Conservation (phyloP, 1,284 basidiomycete genomes). For the Phellinidium pouzarii region DNA sequence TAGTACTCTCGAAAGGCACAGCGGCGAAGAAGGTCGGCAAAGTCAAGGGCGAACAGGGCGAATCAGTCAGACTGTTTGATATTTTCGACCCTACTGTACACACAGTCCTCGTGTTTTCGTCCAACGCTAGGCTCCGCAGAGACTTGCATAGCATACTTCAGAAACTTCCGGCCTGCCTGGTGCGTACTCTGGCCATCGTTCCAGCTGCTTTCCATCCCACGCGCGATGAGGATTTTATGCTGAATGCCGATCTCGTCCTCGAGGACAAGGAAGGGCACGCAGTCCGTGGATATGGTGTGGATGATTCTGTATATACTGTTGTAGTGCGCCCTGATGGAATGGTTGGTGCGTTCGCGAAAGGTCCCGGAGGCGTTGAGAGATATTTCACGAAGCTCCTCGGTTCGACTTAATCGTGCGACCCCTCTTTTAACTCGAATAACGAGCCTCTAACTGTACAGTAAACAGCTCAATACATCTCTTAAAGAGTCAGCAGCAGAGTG, state of each 20-base stretch:
- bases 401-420: not conserved
- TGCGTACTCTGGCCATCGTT: not conserved
- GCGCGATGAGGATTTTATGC: too few species aligned
- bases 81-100: conserved; percentile 7
- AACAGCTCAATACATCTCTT: too few species aligned
- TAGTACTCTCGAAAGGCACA: not conserved
- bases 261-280: conserved; percentile 34
- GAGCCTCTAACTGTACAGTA: too few species aligned
- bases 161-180: not conserved
- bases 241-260: conserved; percentile 27
- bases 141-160: not conserved
- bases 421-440: too few species aligned
- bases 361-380: not conserved
- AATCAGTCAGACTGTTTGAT: not conserved
- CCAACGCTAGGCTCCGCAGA: not conserved
- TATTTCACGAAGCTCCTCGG: not conserved
- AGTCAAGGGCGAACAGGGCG: not conserved
- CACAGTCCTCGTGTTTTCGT: conserved; percentile 17
- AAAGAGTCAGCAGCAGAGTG: too few species aligned
- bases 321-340: conserved; percentile 34
- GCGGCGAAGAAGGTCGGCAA: not conserved
- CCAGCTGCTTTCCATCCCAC: not conserved
- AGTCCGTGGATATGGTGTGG: conserved; percentile 30
- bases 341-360: conserved; percentile 5
- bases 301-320: conserved; percentile 25